phyloP scores from a whole-genome alignment of 495 filamentous ascomycete species.

The Xeromyces bisporus region DNA sequence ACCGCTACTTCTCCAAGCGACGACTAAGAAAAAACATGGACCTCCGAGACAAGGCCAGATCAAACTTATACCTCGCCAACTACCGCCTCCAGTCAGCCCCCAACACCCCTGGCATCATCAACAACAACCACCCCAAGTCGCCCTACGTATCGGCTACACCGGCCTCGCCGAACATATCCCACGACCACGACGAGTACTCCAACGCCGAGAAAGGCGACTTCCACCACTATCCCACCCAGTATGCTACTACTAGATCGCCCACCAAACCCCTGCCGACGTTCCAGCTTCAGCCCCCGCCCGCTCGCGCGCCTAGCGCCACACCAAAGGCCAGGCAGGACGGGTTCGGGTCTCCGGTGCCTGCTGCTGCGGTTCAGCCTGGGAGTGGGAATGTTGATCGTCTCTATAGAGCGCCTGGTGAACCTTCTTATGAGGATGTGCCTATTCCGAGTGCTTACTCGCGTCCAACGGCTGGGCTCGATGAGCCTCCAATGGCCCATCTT shows the following conservation, averaged over 20 bases:
- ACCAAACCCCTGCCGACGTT: conserved; percentile 43
- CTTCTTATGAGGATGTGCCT: conserved; percentile 33
- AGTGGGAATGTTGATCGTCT: conserved; percentile 21
- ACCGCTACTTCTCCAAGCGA: conserved; percentile 90
- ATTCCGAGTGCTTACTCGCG: conserved; percentile 35
- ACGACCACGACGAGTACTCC: conserved; percentile 29
- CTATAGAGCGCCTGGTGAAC: conserved; percentile 31
- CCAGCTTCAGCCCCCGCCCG: conserved; percentile 69
- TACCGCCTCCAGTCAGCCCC: conserved; percentile 82
- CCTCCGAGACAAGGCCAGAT: conserved; percentile 78
- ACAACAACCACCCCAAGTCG: conserved; percentile 28
- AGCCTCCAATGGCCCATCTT: conserved; percentile 10
- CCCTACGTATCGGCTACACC: conserved; percentile 19
- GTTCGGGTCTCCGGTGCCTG: conserved; percentile 28
- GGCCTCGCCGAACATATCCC: too few relatives aligned
- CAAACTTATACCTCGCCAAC: conserved; percentile 89
- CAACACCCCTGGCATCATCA: conserved; percentile 72
- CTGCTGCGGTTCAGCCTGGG: conserved; percentile 5
- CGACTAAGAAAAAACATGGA: conserved; percentile 93
- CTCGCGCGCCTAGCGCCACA: conserved; percentile 56
- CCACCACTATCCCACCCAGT: conserved; percentile 25
- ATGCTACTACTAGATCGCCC: conserved; percentile 31
- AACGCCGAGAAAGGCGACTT: conserved; percentile 40
- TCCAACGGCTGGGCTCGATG: conserved; percentile 20
- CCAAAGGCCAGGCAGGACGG: conserved; percentile 44